Base-by-base conservation (phyloP, 73 alveolate genomes). In the Paraurostyla sp. region DNA sequence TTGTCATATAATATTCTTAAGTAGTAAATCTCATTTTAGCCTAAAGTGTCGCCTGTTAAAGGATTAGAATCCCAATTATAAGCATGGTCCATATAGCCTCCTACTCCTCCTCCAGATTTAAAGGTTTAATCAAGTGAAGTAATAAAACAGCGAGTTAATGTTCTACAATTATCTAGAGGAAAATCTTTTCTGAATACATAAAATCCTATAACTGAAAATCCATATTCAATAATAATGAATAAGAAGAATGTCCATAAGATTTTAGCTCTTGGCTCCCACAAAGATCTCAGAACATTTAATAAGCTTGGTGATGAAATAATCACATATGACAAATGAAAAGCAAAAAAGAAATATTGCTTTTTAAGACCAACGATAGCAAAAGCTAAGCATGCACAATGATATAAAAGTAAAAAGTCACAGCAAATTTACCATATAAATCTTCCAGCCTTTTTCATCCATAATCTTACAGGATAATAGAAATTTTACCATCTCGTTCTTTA, bases 1-100 rank as follows among this genome's bases (percentile, higher is more conserved):
- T 89, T 76, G 62, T 95, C 98, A 60, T 71, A 95, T 18, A 93
- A 35, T 18, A 91, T 25, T 62, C 98, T 91, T n/a, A 94, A 92
- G 46, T 48, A 85, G 30, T 41, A 15, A 22, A 85, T 38, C 0
- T 38, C 11, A n/a, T 40, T 35, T 65, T 16, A 25, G 20, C 40
- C 60, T 0, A 16, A 43, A 49, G 16, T 52, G 45, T 23, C 58
- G 0, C 20, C 58, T 4, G 48, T 35, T n/a, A n/a, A n/a, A n/a
- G n/a, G n/a, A n/a, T n/a, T n/a, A n/a, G n/a, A n/a, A 13, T 36
- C 22, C 2, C 54, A 27, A 0, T 2, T 6, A 33, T 62, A 83
- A 22, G 92, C 75, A 0, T n/a, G 3, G 7, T 56, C 6, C 15
- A 83, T 15, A 32, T 36, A 83, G 2, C 85, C 52, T 22, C 92